Base-by-base conservation (phyloP, 116 monocot genomes). In the Zostera marina region DNA sequence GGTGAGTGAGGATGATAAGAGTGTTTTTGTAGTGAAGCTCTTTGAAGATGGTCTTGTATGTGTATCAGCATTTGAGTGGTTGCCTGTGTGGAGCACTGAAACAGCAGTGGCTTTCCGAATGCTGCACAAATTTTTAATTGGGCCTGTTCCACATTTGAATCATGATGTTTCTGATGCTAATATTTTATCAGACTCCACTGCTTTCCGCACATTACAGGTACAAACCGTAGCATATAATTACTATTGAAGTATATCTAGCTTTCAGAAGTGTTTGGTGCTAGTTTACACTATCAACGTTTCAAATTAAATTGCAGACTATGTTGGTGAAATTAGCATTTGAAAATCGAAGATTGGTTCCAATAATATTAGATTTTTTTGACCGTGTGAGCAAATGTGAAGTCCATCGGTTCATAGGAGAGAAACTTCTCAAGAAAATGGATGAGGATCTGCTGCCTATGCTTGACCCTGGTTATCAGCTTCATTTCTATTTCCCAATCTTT, bases 11-110 rank as follows among this genome's bases (percentile, higher is more conserved):
- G 42, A 63, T 1, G 60, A 56, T 17, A 19, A 19, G 11, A 44
- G 11, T 20, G 20, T 59, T 17, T 42, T 44, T 17, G 65, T 58
- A 17, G 71, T 64, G 54, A 82, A 76, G 56, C 74, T 88, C 26
- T 66, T 88, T 41, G 67, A 82, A 45, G 94, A 85, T 54, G 79
- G 82, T 2, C 64, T 94, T 70, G 80, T 79, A 22, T 94, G 88
- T 45, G 73, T 88, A 12, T 88, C 82, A 8, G 73, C 73, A 22
- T 94, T 78, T 69, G 82, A 75, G 62, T 94, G 88, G 84, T 63
- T 88, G 11, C 88, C 94, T 4, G 61, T 72, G 0, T 74, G 79
- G 78, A 94, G 94, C 66, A 77, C 82, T 0, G 94, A 94, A 65
- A 94, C 85, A 2, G 22, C 49, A 0, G 71, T 94, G 26, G 81